Evolutionary conservation across 108 stramenopile genomes (phyloP), one percentile per base, ranked within the genome.

Genomic region (Pseudonitzschia delicatissima): DNA sequence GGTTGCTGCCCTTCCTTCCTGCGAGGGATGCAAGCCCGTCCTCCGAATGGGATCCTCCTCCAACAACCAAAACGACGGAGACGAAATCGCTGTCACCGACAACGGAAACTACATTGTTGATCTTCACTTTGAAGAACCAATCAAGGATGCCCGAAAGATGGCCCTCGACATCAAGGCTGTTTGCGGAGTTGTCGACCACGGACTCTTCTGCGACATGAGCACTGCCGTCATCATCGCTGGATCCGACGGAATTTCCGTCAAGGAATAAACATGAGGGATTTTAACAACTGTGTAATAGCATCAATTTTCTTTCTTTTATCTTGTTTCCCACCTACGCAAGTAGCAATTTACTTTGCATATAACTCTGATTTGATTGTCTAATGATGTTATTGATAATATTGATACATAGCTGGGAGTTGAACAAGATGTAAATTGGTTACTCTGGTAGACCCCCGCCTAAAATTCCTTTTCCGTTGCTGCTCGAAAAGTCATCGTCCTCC

Each of bases 81-180:
- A 95, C 77, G 91, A 98, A 77, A 96, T 96, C 62, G 96, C 96
- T 36, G 85, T 99, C 17, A 98, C 98, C 21, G 97, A 96, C 82
- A 98, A 97, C 69, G 95, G 96, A 68, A 98, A 98, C 80, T 98
- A 98, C 84, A 96, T 99, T 70, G 92, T 99, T 2, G 99, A 99
- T 76, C 82, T 97, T 31, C 92, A 98, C 77, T 99, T 98, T 68
- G 92, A 78, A 20, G 83, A 91, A 45, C 81, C 94, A 28, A 96
- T 98, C 73, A 82, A 83, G 79, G 96, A 98, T 74, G 85, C 92
- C 20, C 72, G 78, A 37, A 80, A 70, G 48, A 85, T 94, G 81
- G 95, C 95, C 13, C 21, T 20, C 8, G 92, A 96, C 64, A 68
- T 99, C 45, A 96, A 96, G 81, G 90, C 88, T 68, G 96, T 91